Conservation (phyloP, 768 basidiomycete genomes). For the Rickenella mellea region DNA sequence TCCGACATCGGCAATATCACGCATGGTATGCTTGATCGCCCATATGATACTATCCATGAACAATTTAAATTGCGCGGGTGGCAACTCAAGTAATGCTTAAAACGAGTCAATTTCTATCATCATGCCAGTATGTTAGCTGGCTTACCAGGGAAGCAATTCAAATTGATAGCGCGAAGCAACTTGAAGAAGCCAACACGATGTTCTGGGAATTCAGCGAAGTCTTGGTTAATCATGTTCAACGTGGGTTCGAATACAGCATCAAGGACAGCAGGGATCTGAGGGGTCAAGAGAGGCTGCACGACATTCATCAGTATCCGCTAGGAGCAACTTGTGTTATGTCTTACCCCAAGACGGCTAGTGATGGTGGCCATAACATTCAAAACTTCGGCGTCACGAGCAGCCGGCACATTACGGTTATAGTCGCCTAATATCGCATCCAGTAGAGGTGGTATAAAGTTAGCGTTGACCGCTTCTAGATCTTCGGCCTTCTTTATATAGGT, state of each 20-base stretch:
- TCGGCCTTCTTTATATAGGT: conserved; percentile 97
- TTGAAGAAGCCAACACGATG: conserved; percentile 97
- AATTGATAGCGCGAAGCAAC: conserved; percentile 84
- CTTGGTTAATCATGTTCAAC: conserved; percentile 97
- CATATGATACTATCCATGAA: conserved; percentile 98
- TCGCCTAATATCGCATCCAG: conserved; percentile 97
- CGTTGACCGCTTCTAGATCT: conserved; percentile 88
- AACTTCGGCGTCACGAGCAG: conserved; percentile 93
- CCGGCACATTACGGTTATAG: conserved; percentile 88
- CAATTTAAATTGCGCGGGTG: conserved; percentile 90
- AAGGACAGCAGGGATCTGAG: conserved; percentile 89
- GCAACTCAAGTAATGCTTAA: conserved; percentile 72
- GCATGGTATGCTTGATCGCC: conserved; percentile 99
- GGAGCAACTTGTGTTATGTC: conserved; percentile 13
- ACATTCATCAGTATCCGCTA: too few relatives aligned
- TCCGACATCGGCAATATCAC: conserved; percentile 92
- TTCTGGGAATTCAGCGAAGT: conserved; percentile 97
- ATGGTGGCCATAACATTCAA: conserved; percentile 96
- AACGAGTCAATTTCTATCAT: not conserved
- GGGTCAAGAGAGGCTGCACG: conserved; percentile 68
- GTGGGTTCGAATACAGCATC: conserved; percentile 98
- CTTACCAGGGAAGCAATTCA: conserved; percentile 91
- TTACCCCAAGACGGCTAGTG: conserved; percentile 76
- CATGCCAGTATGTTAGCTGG: not conserved
- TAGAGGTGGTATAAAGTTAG: conserved; percentile 86